Evolutionary conservation across 768 basidiomycete species (phyloP), one percentile per base, ranked within the genome.

Genomic region (Russula dissimulans): DNA sequence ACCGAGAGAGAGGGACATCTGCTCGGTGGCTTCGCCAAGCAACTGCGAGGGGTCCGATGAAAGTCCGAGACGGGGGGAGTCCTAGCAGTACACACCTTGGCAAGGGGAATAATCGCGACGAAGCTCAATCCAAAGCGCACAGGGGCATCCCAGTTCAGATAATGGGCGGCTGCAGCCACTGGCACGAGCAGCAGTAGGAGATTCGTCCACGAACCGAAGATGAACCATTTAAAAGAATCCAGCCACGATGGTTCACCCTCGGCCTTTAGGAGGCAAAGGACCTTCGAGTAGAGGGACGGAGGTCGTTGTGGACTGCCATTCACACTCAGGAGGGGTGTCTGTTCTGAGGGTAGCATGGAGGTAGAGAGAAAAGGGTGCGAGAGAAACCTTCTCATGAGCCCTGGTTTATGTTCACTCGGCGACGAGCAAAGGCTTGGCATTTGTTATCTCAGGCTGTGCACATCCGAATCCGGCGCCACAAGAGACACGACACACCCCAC

Each of bases 61-160:
- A 54, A 55, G 22, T 44, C 36, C 41, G 3, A 39, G 17, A 44
- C 12, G 26, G 14, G 4, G 4, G 9, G 10, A 41, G 5, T 12
- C 12, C 26, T 0, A 18, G 31, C 8, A n/a, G 17, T 18, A 41
- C 77, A 54, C 66, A 90, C 91, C 77, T 87, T 88, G 31, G 92
- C 94, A 32, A 97, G 79, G 31, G 94, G 94, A 56, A 94, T 76
- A 66, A 94, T 91, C 11, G 91, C 88, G 45, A 91, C 66, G 70
- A 93, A 92, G 63, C 84, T 85, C 71, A 89, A 87, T 7, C 71
- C 71, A 65, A 91, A 91, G 12, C 85, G 81, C n/a, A 85, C 72
- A 17, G 80, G 83, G 34, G 84, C 85, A 77, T 91, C 90, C 87
- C 87, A 91, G 67, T 81, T 67, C 17, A 82, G 69, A 65, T 81